Percentiles rank a stretch among this genome's conserved stretches.
Conservation (phyloP, 1,284 basidiomycete species). For the Pterula multifida region DNA sequence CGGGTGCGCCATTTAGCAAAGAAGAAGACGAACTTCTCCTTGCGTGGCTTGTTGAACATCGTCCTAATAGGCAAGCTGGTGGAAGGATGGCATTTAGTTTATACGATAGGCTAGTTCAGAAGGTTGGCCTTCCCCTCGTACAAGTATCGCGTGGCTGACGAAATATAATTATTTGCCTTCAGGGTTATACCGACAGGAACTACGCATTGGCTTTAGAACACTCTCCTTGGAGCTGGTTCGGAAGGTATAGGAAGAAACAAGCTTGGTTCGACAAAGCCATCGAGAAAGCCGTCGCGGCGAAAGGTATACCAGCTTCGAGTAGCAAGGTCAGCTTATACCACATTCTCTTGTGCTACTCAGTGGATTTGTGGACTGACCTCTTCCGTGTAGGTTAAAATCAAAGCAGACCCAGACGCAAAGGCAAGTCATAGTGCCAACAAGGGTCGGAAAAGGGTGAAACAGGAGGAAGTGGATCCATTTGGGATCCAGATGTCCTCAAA, state of each 20-base stretch:
- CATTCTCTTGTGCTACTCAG: no score
- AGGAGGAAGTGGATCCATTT: no score
- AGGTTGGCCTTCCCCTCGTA: background rate
- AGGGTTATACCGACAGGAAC: background rate
- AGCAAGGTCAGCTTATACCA: no score
- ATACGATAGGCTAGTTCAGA: background rate
- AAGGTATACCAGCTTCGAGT: no score
- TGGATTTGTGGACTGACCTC: no score
- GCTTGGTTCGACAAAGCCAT: background rate
- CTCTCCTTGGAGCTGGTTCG: background rate
- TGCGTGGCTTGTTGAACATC: background rate
- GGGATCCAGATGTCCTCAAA: no score
- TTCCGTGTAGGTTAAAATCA: no score
- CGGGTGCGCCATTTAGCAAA: no score
- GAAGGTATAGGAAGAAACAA: background rate
- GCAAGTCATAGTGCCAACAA: no score
- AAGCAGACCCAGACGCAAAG: no score
- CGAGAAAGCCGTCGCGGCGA: background rate
- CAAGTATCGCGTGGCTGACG: background rate
- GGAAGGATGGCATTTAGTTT: background rate
- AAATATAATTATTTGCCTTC: background rate
- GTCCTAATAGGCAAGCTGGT: background rate
- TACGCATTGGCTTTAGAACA: background rate
- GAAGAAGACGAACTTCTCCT: slow-evolving; percentile 1
- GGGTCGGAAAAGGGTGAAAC: no score